Evolutionary conservation across 768 basidiomycete genomes (phyloP), one percentile per base, ranked within the genome.

Genomic region (Hygrocybe coccinea): DNA sequence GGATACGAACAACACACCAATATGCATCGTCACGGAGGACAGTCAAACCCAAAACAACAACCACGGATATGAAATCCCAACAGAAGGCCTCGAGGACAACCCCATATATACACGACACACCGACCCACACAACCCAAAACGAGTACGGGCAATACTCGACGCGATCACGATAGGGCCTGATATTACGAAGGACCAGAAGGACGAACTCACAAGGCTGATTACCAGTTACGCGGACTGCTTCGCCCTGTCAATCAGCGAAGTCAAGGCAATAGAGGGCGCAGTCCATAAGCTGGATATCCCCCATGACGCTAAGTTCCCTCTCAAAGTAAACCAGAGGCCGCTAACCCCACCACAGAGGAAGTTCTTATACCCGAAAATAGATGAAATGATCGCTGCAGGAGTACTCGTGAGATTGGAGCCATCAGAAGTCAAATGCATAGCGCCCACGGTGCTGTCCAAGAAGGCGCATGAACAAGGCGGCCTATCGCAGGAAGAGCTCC

Each of bases 121-220:
- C 3, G 29, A 29, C 29, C 29, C 8, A 8, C 29, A 29, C 29
- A 29, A 29, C 8, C 29, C 29, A 3, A 3, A 29, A 29, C 8
- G 29, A 29, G 29, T 29, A 29, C 29, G 8, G 8, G 29, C 29
- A 4, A 29, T 29, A 29, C 8, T 29, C 3, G 29, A 78, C 56
- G 59, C 66, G 21, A 79, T 76, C 53, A 72, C 74, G 3, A 58
- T 77, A 2, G 67, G 70, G 0, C 58, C 77, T 7, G 54, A 76
- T 79, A 2, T 48, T 46, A 1, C 57, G 61, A 0, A 68, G 77
- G 0, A 41, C 61, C 7, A 29, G 8, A 29, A 29, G 8, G 29
- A 29, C 8, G 8, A 8, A 8, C 29, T 29, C 3, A 8, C 8
- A 3, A 29, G 8, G 4, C 29, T 29, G 4, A 29, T 29, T 4